Base-by-base conservation (phyloP, 2,329 filamentous ascomycete genomes). In the Exophiala sp. region DNA sequence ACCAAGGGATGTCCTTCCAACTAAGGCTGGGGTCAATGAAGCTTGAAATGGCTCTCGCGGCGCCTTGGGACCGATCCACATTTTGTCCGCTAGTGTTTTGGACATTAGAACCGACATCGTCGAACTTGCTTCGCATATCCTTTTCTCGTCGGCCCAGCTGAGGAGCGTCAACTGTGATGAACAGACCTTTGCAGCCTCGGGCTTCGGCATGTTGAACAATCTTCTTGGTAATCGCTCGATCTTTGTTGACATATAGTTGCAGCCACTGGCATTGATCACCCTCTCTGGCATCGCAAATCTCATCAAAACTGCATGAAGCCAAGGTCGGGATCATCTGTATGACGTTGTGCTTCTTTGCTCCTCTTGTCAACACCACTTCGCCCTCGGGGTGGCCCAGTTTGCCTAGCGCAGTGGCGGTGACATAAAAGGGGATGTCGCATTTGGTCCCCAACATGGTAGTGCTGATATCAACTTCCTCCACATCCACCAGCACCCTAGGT, bases 291-390 rank as follows among this genome's bases (percentile, higher is more conserved):
- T 97, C 93, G 58, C 94, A 75, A 52, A 98, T 95, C 70, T 98
- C 91, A 71, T 98, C 93, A 63, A 98, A 96, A 1, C 89, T 93
- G 73, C 93, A 97, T 1, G 89, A 96, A 1, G 93, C 93, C 5
- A 98, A 77, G 2, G 93, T 98, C 1, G 93, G 93, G 55, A 98
- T 97, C 93, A 98, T 98, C 70, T 98, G 93, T 55, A 97, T 80
- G 44, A 97, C 85, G 64, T 90, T 81, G 75, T 97, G 91, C 64
- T 85, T 87, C 65, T 79, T 77, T 1, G 93, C 85, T 13, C 88
- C 89, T 50, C 83, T 79, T 0, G 93, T 97, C 50, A 98, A 78
- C 8, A 95, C 76, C 3, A 96, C 89, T 69, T 98, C 93, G 61
- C 93, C 59, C 68, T 97, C 93, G 0, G 86, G 86, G 66, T 98